Base-by-base conservation (phyloP, 148 eudicot species). In the Tetragonia tetragonoides region DNA sequence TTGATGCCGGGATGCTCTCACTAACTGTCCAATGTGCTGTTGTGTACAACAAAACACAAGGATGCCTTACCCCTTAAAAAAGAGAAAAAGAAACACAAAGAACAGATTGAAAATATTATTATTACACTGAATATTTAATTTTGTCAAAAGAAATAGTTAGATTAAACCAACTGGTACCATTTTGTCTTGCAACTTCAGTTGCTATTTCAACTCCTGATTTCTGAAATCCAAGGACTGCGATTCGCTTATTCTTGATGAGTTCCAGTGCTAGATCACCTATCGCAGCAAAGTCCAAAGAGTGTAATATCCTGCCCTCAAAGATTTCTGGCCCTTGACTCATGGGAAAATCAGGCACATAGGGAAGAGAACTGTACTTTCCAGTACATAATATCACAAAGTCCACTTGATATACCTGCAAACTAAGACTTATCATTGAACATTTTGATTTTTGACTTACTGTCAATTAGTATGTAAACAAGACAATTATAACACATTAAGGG, bases 191-290 rank as follows among this genome's bases (percentile, higher is more conserved):
- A 72, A 76, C 56, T 65, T 80, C 83, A 17, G 79, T 49, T 41
- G 86, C 81, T 17, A 84, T 20, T 75, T 81, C 86, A 5, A 84
- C 42, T 10, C 84, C 86, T 17, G 86, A 80, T 81, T 84, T 84
- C 78, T 84, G 84, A 47, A 77, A 84, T 39, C 86, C 83, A 24
- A 84, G 54, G 5, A 84, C 84, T 3, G 81, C 47, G 2, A 80
- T 42, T n/a, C 15, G 24, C 71, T 78, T 73, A 56, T 64, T 74
- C 16, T 2, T 71, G 53, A 80, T 49, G 21, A 80, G 63, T 4
- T 77, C 62, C 20, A 68, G 63, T 51, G 78, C 75, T 8, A 59
- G n/a, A 14, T 68, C 59, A 16, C 70, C 81, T 78, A 83, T 71
- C 41, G 79, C 70, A 0, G 81, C 56, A 41, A 74, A 84, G 47